Evolutionary conservation across 2,329 filamentous ascomycete species (phyloP).

Genomic region (Sclerotinia trifoliorum): DNA sequence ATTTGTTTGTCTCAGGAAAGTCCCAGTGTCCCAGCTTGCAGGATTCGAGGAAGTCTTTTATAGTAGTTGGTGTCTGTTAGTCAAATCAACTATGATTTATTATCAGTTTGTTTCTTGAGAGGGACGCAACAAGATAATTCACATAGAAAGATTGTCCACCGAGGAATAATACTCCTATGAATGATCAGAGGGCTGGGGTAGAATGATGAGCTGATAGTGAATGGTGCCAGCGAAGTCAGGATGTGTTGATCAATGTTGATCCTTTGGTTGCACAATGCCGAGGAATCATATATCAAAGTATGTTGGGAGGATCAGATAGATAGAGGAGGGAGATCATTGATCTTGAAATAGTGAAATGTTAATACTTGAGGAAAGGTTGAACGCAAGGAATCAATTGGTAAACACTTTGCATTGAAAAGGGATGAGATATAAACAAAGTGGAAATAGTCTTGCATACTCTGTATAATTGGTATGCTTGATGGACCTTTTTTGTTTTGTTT

Average conservation of each 20-base stretch:
- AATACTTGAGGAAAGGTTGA: neutral
- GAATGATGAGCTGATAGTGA: constrained; percentile 5
- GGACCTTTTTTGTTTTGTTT: neutral
- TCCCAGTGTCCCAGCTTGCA: neutral
- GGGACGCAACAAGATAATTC: neutral
- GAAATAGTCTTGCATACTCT: neutral
- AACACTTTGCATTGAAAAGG: neutral
- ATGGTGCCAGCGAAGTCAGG: constrained; percentile 18
- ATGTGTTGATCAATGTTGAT: neutral
- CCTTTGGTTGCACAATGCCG: neutral
- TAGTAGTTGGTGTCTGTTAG: neutral
- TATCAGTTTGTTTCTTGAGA: neutral
- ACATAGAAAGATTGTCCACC: neutral
- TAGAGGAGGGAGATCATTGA: neutral
- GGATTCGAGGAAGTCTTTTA: neutral
- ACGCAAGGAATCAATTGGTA: neutral
- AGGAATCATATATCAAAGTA: neutral
- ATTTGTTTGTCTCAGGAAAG: neutral
- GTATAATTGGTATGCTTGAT: neutral
- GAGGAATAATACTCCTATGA: neutral
- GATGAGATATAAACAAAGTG: neutral
- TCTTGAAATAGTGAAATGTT: neutral
- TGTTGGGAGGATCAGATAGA: neutral
- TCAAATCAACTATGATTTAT: neutral
- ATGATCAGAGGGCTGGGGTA: neutral